phyloP scores from a whole-genome alignment of 345 rosid genomes.

The Ceriops decandra region DNA sequence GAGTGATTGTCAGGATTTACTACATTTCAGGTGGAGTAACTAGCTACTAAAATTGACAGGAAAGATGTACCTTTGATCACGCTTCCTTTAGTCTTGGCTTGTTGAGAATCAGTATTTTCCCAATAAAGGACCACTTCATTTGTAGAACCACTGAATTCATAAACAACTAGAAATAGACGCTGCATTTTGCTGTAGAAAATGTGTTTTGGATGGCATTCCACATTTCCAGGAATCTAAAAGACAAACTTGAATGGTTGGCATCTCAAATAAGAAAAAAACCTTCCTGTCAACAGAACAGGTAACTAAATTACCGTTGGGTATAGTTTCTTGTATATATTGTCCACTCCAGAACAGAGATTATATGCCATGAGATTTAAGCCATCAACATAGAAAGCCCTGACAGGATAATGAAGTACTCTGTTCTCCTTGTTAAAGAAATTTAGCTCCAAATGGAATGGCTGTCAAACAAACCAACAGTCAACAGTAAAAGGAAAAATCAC shows the following conservation, averaged over 20 bases:
- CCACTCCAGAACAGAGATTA: constrained; percentile 81
- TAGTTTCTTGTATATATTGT: constrained; percentile 76
- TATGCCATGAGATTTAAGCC: constrained; percentile 82
- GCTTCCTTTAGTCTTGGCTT: constrained; percentile 71
- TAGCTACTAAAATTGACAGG: neutral
- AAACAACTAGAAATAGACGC: constrained; percentile 75
- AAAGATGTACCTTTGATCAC: constrained; percentile 62
- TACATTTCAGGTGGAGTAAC: neutral
- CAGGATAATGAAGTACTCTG: constrained; percentile 94
- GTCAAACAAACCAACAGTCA: constrained; percentile 37
- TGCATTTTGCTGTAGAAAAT: constrained; percentile 69
- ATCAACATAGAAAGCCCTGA: constrained; percentile 83
- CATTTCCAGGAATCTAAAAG: constrained; percentile 77
- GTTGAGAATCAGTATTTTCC: constrained; percentile 72
- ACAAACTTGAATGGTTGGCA: neutral
- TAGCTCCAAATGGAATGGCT: constrained; percentile 97
- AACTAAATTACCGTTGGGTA: constrained; percentile 58
- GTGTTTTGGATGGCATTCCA: constrained; percentile 69
- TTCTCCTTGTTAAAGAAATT: constrained; percentile 92
- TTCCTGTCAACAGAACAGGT: neutral
- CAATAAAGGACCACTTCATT: constrained; percentile 88
- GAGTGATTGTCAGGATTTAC: neutral
- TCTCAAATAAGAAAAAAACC: constrained; percentile 1
- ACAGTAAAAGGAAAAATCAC: constrained; percentile 20
- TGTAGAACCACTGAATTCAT: constrained; percentile 77